These are phyloP conservation scores for Solanum microdontum DNA, from an alignment of 257 asterid genomes.

Conservation along the genomic window DNA sequence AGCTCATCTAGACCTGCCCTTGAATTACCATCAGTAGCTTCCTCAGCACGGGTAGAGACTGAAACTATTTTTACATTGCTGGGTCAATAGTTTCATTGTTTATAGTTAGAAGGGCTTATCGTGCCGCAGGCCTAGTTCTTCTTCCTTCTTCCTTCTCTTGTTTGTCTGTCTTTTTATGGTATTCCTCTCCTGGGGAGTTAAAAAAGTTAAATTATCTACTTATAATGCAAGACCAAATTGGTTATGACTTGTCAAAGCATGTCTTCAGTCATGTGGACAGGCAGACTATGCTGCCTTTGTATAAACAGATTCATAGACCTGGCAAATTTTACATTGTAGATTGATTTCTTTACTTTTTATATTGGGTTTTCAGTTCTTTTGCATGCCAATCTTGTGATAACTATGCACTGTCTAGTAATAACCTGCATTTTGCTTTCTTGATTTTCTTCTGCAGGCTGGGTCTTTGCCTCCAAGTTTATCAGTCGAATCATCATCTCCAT, in stretches of 20 bases:
- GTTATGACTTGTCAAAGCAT: background rate
- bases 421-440: background rate
- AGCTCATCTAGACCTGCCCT: constrained; percentile 47
- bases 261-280: background rate
- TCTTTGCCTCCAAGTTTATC: constrained; percentile 41
- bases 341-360: background rate
- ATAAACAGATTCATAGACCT: background rate
- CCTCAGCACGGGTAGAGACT: constrained; percentile 54
- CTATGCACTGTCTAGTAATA: background rate
- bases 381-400: background rate
- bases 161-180: background rate
- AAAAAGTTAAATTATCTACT: background rate
- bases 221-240: background rate
- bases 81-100: background rate
- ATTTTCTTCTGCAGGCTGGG: constrained; percentile 30
- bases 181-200: background rate
- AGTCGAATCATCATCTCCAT: constrained; percentile 48
- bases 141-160: background rate
- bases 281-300: background rate
- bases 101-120: background rate
- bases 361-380: background rate
- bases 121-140: background rate
- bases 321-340: background rate
- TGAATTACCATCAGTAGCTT: constrained; percentile 43
- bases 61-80: constrained; percentile 1